Evolutionary conservation across 371 early-diverging fungal species (phyloP).

Genomic region (Mortierella sp.): DNA sequence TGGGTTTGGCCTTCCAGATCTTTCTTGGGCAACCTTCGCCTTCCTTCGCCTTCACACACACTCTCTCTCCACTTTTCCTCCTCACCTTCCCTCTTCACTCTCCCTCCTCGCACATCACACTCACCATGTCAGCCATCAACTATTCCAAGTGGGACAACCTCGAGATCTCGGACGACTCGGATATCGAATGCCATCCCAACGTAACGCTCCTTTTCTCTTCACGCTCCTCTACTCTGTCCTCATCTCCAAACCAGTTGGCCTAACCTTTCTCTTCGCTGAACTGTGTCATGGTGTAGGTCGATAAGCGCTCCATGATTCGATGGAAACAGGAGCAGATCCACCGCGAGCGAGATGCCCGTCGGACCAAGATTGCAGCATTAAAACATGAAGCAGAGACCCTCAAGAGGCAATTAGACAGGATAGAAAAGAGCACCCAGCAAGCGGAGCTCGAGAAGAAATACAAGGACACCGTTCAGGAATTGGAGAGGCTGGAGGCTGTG

Average conservation of each 20-base stretch:
- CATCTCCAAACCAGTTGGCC: too few relatives aligned
- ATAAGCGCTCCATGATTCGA: constrained; percentile 92
- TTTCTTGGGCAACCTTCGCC: not conserved
- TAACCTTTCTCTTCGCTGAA: not conserved
- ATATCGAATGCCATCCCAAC: constrained; percentile 96
- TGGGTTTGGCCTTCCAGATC: too few relatives aligned
- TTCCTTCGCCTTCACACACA: too few relatives aligned
- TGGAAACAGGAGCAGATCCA: constrained; percentile 94
- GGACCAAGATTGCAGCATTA: constrained; percentile 75
- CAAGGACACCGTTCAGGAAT: constrained; percentile 58
- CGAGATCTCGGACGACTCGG: constrained; percentile 96
- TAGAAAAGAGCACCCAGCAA: constrained; percentile 56
- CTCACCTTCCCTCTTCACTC: not conserved
- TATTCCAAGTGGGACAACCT: constrained; percentile 98
- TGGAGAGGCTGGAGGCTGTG: constrained; percentile 70
- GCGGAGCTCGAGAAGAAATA: constrained; percentile 48
- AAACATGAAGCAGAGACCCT: constrained; percentile 67
- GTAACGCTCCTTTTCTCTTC: constrained; percentile 55
- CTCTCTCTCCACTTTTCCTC: too few relatives aligned
- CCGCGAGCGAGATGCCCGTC: constrained; percentile 86
- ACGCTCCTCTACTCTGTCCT: too few relatives aligned
- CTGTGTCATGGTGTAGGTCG: constrained; percentile 51
- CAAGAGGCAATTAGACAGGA: constrained; percentile 59
- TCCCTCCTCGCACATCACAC: not conserved
- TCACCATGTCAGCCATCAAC: constrained; percentile 60